Conservation (phyloP, 352 stramenopile species). For the Pythium phragmiticola region DNA sequence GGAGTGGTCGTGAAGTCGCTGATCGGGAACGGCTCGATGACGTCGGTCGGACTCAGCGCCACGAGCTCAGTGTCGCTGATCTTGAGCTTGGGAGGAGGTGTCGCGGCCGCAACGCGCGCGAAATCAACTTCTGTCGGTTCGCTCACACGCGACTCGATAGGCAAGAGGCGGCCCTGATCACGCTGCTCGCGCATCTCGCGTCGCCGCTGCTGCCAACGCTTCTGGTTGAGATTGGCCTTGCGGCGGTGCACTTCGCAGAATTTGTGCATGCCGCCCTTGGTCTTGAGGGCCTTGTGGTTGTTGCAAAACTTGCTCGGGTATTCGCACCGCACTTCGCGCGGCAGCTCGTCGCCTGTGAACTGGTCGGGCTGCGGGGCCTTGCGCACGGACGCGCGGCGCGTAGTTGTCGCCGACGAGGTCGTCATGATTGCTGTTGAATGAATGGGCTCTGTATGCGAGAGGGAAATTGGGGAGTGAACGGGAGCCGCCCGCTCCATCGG, state of each 20-base stretch:
- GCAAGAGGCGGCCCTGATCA: background rate
- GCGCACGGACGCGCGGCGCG: conserved; percentile 1
- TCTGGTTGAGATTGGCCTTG: conserved; percentile 31
- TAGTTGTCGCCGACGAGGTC: background rate
- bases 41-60: background rate
- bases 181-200: conserved; percentile 9
- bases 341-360: background rate
- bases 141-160: background rate
- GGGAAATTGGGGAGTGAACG: background rate
- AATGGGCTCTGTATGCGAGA: background rate
- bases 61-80: background rate
- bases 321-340: conserved; percentile 21
- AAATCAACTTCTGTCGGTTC: background rate
- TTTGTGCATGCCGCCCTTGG: conserved; percentile 28
- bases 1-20: conserved; percentile 3
- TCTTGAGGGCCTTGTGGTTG: conserved; percentile 23
- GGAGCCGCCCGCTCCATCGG: too few relatives aligned
- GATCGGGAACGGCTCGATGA: conserved; percentile 13
- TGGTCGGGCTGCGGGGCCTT: background rate
- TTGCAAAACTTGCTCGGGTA: conserved; percentile 32
- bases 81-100: background rate
- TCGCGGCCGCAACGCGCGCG: background rate
- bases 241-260: conserved; percentile 32
- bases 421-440: background rate
- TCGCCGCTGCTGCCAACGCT: conserved; percentile 14